These are phyloP conservation scores for Kluyveromyces siamensis DNA, from an alignment of 805 yeast species.

Conservation along the genomic window DNA sequence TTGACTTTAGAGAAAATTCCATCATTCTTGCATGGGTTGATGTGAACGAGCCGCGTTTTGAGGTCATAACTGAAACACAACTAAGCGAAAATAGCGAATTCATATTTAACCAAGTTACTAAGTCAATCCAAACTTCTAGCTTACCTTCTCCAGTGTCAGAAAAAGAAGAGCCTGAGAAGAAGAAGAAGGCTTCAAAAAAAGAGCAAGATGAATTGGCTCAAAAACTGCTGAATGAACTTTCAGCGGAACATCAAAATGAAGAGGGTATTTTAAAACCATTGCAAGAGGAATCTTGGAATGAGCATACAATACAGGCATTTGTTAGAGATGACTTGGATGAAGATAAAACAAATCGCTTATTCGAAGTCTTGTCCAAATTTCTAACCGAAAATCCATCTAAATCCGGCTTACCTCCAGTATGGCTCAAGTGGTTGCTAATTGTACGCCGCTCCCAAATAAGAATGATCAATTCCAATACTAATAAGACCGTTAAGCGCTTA, in stretches of 20 bases:
- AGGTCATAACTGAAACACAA: slow-evolving; percentile 16
- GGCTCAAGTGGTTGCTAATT: slow-evolving; percentile 79
- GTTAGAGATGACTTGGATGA: slow-evolving; percentile 33
- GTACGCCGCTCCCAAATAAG: slow-evolving; percentile 41
- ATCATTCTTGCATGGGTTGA: slow-evolving; percentile 30
- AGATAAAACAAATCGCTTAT: slow-evolving; percentile 33
- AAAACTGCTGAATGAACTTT: slow-evolving; percentile 21
- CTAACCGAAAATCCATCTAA: slow-evolving; percentile 32
- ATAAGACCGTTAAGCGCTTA: slow-evolving; percentile 42
- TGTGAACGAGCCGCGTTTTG: slow-evolving; percentile 33
- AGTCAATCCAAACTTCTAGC: slow-evolving; percentile 13
- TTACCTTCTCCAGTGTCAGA: slow-evolving; percentile 19
- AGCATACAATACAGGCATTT: slow-evolving; percentile 21
- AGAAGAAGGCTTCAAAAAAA: slow-evolving; percentile 16
- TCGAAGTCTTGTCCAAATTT: slow-evolving; percentile 38
- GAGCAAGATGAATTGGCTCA: slow-evolving; percentile 21
- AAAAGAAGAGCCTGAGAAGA: slow-evolving; percentile 5
- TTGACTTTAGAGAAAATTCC: slow-evolving; percentile 9
- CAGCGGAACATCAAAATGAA: slow-evolving; percentile 14
- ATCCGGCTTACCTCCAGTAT: slow-evolving; percentile 21
- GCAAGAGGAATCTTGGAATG: slow-evolving; percentile 20
- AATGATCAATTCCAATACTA: slow-evolving; percentile 10
- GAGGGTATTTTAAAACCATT: slow-evolving; percentile 21
- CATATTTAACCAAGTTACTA: slow-evolving; percentile 23
- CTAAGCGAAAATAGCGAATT: slow-evolving; percentile 17